Evolutionary conservation across 2,329 filamentous ascomycete species (phyloP).

Genomic region (Penicillium sclerotiorum): DNA sequence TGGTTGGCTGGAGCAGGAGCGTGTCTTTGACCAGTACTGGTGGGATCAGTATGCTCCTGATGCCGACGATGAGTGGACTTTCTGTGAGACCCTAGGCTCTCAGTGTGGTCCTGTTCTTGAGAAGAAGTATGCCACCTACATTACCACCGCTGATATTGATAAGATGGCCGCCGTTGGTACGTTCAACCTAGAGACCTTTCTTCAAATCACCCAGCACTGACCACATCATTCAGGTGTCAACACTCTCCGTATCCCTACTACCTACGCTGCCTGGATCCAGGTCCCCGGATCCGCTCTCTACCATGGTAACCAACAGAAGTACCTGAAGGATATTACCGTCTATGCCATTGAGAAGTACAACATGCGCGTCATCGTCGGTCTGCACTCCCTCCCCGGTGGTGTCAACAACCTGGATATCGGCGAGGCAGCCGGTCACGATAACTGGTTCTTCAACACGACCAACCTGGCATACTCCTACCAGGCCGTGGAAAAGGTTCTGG

Average conservation of each 20-base stretch:
- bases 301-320: constrained; percentile 19
- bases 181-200: neutral
- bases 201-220: neutral
- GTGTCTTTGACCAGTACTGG: constrained; percentile 18
- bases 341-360: constrained; percentile 23
- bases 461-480: constrained; percentile 22
- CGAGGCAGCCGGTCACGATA: constrained; percentile 21
- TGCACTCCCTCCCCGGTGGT: constrained; percentile 28
- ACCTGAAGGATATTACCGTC: constrained; percentile 11
- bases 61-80: constrained; percentile 25
- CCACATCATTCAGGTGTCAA: neutral
- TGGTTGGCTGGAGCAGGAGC: constrained; percentile 26
- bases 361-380: constrained; percentile 27
- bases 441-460: constrained; percentile 27
- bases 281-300: constrained; percentile 26
- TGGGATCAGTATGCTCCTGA: constrained; percentile 19
- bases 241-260: constrained; percentile 13
- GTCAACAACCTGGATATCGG: constrained; percentile 24
- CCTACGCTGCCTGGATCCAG: constrained; percentile 18
- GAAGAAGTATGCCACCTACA: constrained; percentile 8
- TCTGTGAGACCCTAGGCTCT: constrained; percentile 6
- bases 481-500: constrained; percentile 15
- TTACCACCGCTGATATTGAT: constrained; percentile 11
- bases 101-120: constrained; percentile 12
- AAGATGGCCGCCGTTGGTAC: constrained; percentile 1